Base-by-base conservation (phyloP, 1,284 basidiomycete genomes). In the Filobasidium uniguttulatum region DNA sequence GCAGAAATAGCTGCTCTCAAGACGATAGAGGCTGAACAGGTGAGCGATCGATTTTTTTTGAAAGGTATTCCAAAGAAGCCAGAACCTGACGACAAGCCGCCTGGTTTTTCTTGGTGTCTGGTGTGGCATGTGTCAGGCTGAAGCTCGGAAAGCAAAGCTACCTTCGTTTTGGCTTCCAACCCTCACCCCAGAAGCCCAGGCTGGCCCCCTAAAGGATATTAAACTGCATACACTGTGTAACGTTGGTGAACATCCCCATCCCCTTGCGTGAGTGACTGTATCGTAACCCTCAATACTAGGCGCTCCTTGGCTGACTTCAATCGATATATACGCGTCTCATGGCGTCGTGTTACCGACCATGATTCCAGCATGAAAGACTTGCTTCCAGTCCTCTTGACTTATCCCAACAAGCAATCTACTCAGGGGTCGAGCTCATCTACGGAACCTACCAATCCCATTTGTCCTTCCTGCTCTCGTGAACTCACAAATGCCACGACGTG, bases 91-190 rank as follows among this genome's bases (percentile, higher is more conserved):
- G 22, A 3, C 7, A 3, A 6, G 3, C 3, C 15, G 15, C 17
- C 20, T 14, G 12, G 20, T 7, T 14, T 40, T 26, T 20, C 6
- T 37, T n/a, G 17, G 36, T 4, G 17, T 10, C 7, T 31, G 40
- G 6, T 22, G 8, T 37, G 9, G 6, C 23, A 25, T 26, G 20
- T 34, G 26, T 10, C 57, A 69, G 60, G 80, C 81, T 0, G 86
- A 88, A 55, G 76, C 82, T 3, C 71, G 91, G 46, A 83, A 82
- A 53, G 77, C 79, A 51, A 93, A 93, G 65, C 75, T 96, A 6
- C 88, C 90, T 0, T 87, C 91, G 59, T 97, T 93, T 64, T 96
- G 90, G 90, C 73, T 94, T 38, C 89, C 85, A 17, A 85, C 80
- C 0, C 70, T 93, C 30, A 87, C 89, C 0, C 89, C 90, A 25